A percentile compares a stretch with the other conserved stretches of the same genome.
Evolutionary conservation across 228 moss, liverwort and hornwort species (phyloP).

Genomic region (Sphagnum magellanicum): DNA sequence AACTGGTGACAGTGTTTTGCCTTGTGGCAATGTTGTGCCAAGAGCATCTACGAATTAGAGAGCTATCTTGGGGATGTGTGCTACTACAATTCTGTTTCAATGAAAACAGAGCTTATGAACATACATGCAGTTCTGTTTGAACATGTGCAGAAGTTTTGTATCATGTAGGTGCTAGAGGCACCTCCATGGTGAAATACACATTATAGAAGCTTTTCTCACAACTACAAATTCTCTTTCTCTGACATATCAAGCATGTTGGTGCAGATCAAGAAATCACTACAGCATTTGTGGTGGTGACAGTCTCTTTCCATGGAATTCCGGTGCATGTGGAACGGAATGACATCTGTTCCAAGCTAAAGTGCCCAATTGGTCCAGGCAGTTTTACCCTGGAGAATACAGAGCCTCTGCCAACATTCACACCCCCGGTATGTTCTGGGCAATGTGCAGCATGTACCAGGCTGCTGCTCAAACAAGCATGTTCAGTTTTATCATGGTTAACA

Average conservation of each 20-base stretch:
- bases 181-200: neutral
- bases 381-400: conserved; percentile 46
- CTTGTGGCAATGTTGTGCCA: too few species aligned
- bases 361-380: conserved; percentile 52
- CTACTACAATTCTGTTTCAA: neutral
- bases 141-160: neutral
- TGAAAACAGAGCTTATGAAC: neutral
- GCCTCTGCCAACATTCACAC: conserved; percentile 48
- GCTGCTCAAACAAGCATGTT: neutral
- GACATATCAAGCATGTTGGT: neutral
- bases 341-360: conserved; percentile 31
- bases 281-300: conserved; percentile 42
- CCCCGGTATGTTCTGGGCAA: conserved; percentile 30
- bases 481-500: neutral
- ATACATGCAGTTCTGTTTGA: too few species aligned
- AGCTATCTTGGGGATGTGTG: too few species aligned
- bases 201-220: neutral
- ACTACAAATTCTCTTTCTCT: neutral
- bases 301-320: conserved; percentile 50
- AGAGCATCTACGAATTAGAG: too few species aligned
- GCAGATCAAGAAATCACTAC: conserved; percentile 38
- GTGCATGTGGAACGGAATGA: conserved; percentile 47
- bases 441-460: too few species aligned
- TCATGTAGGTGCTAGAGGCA: neutral
- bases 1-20: too few species aligned